Evolutionary conservation across 441 rosid genomes (phyloP).

Genomic region (Erodium moschatum): DNA sequence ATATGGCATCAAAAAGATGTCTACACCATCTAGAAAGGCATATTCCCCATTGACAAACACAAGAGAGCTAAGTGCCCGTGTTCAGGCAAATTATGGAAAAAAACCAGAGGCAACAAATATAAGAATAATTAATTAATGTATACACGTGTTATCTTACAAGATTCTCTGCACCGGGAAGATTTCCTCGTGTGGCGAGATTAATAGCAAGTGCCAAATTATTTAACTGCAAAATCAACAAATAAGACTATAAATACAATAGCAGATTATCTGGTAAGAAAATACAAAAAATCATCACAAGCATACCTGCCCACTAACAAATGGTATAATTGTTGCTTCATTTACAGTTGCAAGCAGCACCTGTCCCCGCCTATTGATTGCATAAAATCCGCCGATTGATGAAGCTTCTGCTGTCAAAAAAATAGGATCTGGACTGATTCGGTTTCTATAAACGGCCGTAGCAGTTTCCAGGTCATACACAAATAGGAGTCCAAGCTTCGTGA

Average conservation of each 20-base stretch:
- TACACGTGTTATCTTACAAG: not conserved
- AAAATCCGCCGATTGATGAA: conserved; percentile 78
- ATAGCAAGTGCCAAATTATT: too few species aligned
- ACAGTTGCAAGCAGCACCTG: conserved; percentile 52
- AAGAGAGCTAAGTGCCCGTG: not conserved
- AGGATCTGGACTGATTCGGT: conserved; percentile 97
- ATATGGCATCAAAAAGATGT: too few species aligned
- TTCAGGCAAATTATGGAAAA: not conserved
- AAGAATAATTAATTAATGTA: too few species aligned
- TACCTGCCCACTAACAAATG: conserved; percentile 98
- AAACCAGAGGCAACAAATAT: not conserved
- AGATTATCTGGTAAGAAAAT: not conserved
- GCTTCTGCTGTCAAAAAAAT: conserved; percentile 97
- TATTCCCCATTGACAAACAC: not conserved
- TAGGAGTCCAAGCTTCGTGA: conserved; percentile 95
- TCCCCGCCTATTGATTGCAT: conserved; percentile 95
- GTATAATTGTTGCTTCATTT: conserved; percentile 64
- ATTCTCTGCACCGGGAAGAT: too few species aligned
- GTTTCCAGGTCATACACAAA: conserved; percentile 99
- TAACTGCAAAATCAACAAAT: too few species aligned
- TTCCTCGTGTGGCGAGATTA: too few species aligned
- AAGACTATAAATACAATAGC: too few species aligned
- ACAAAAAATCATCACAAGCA: conserved; percentile 11
- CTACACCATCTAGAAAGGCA: not conserved
- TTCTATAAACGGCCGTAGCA: conserved; percentile 94